phyloP scores from a whole-genome alignment of 2,329 filamentous ascomycete genomes.

The Fusarium fracticaudum region DNA sequence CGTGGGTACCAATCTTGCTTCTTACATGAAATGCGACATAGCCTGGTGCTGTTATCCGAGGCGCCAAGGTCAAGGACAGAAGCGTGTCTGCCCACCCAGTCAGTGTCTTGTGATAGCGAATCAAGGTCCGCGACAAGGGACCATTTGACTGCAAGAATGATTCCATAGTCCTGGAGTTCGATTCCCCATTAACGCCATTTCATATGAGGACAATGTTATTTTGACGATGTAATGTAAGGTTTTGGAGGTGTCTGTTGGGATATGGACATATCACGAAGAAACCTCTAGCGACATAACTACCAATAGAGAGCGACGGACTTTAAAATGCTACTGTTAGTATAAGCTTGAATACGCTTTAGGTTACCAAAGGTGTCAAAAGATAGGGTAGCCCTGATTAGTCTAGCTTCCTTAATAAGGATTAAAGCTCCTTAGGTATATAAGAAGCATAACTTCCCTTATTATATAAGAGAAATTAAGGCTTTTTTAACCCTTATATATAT shows the following conservation, averaged over 20 bases:
- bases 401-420: too few species aligned
- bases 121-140: not conserved
- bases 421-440: too few species aligned
- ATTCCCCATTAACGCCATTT: fast-evolving
- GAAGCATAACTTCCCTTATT: too few species aligned
- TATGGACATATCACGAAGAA: not conserved
- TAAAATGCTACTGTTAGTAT: fast-evolving
- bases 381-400: too few species aligned
- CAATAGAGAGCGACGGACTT: not conserved
- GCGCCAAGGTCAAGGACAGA: not conserved
- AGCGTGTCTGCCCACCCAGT: not conserved
- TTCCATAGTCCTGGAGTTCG: too few species aligned
- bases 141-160: too few species aligned
- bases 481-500: too few species aligned
- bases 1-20: not conserved
- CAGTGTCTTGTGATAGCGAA: fast-evolving
- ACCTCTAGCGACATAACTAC: too few species aligned
- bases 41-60: not conserved
- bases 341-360: fast-evolving
- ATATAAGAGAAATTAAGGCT: too few species aligned
- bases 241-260: too few species aligned
- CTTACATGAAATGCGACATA: not conserved
- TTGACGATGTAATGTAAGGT: not conserved
- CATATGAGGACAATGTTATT: fast-evolving
- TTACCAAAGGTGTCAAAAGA: not conserved